Evolutionary conservation across 176 grass and related monocot genomes (phyloP), one percentile per base, ranked within the genome.

Genomic region (Guadua angustifolia): DNA sequence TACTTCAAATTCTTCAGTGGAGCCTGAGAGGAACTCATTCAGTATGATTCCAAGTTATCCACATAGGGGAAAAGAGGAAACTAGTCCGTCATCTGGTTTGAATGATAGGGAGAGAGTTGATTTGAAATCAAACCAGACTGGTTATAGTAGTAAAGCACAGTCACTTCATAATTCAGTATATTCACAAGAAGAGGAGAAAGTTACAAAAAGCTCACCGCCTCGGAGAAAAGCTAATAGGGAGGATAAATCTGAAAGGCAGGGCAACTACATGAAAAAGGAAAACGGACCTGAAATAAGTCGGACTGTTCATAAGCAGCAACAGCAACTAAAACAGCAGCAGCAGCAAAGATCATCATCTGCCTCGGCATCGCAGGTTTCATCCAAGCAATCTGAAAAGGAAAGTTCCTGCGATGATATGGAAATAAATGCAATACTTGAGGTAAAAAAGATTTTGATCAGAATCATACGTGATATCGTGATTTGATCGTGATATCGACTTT

Each of bases 341-440:
- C 83, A 90, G 82, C 88, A 90, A 89, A 75, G 78, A 73, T 87
- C 86, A 38, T 7, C 79, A 68, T 74, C 88, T 60, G 85, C 88
- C 73, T 87, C 77, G 32, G 61, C 77, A 82, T 82, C 85, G 1
- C 71, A 82, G 36, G 42, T 40, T 85, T 75, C 59, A 11, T 84
- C 71, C 14, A 85, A 71, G 58, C 87, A 89, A 77, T 89, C 88
- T 77, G 94, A 93, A 91, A 93, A 91, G 58, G 87, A 97, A 74
- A 68, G 46, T 81, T 86, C 91, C 24, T 90, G 84, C 58, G 82
- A 97, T 88, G 94, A 97, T 66, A 76, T 57, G 8, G 94, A 97
- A 77, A 90, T 97, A 6, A 85, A 94, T 72, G 94, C 94, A 59
- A 83, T 97, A 84, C 94, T 97, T 51, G 94, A 97, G 91, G 94